Percentiles rank a stretch among this genome's conserved stretches.
phyloP scores from a whole-genome alignment of 768 basidiomycete genomes.

The Boletus pseudo-olivaceus region DNA sequence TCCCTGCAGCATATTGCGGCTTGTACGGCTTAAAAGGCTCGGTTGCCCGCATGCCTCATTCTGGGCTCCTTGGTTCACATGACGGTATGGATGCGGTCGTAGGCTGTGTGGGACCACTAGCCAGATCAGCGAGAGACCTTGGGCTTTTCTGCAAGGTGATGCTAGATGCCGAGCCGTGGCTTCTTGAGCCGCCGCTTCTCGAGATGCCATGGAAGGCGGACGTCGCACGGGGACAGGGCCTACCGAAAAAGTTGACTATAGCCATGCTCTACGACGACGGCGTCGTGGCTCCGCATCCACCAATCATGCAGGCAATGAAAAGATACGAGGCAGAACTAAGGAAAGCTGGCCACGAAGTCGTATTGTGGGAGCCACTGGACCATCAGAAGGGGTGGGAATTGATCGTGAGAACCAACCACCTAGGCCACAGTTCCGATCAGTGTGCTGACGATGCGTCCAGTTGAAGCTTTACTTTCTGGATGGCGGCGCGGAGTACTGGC shows the following conservation, averaged over 20 bases:
- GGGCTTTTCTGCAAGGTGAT: slow-evolving; percentile 46
- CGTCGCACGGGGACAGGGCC: slow-evolving; percentile 34
- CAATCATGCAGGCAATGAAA: slow-evolving; percentile 41
- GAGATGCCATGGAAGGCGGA: slow-evolving; percentile 48
- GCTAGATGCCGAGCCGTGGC: slow-evolving; percentile 46
- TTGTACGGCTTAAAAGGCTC: slow-evolving; percentile 46
- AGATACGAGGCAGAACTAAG: slow-evolving; percentile 37
- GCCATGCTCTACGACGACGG: slow-evolving; percentile 51
- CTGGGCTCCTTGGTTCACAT: slow-evolving; percentile 46
- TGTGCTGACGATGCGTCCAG: slow-evolving; percentile 27
- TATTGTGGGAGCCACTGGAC: slow-evolving; percentile 44
- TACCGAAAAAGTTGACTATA: slow-evolving; percentile 42
- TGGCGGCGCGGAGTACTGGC: slow-evolving; percentile 44
- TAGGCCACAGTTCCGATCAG: neutral
- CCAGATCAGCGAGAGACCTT: slow-evolving; percentile 47
- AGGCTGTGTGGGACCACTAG: slow-evolving; percentile 47
- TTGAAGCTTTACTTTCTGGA: slow-evolving; percentile 47
- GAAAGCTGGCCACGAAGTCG: slow-evolving; percentile 50
- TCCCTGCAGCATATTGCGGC: slow-evolving; percentile 41
- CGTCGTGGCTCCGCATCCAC: slow-evolving; percentile 48
- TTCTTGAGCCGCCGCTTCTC: slow-evolving; percentile 42
- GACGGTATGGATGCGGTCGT: slow-evolving; percentile 53
- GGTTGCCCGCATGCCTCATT: slow-evolving; percentile 49
- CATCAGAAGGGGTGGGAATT: slow-evolving; percentile 46
- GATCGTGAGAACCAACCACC: slow-evolving; percentile 32